phyloP scores from a whole-genome alignment of 2,329 filamentous ascomycete species.

The Penicillium occitanis region DNA sequence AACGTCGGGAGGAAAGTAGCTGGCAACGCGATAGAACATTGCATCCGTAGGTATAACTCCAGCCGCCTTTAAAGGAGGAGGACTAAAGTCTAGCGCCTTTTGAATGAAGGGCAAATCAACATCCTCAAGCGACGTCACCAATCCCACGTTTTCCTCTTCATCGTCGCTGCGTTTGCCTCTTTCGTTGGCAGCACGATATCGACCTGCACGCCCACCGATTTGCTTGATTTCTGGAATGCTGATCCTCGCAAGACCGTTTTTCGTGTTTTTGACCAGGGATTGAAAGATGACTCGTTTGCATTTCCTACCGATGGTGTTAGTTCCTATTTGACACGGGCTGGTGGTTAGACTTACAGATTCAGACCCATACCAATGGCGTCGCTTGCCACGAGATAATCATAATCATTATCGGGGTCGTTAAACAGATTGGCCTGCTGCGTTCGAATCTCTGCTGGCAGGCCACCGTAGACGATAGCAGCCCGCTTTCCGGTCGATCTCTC shows the following conservation, averaged over 20 bases:
- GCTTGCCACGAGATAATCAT: conserved; percentile 89
- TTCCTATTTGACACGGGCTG: not conserved
- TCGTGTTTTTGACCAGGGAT: conserved; percentile 70
- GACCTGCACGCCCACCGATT: conserved; percentile 87
- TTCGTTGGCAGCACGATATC: conserved; percentile 72
- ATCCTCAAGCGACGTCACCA: conserved; percentile 75
- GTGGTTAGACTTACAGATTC: conserved; percentile 64
- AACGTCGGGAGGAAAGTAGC: conserved; percentile 76
- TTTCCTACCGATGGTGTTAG: conserved; percentile 46
- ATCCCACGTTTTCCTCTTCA: conserved; percentile 54
- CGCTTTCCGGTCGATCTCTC: conserved; percentile 73
- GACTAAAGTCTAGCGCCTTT: conserved; percentile 62
- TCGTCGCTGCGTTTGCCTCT: conserved; percentile 33
- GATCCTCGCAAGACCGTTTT: conserved; percentile 57
- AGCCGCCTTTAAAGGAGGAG: conserved; percentile 66
- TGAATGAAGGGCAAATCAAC: conserved; percentile 66
- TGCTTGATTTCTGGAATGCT: conserved; percentile 82
- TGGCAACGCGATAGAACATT: conserved; percentile 72
- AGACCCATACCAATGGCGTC: conserved; percentile 97
- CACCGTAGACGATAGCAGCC: conserved; percentile 91
- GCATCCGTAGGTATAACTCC: conserved; percentile 71
- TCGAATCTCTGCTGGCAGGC: conserved; percentile 85
- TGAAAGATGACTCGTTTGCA: conserved; percentile 92
- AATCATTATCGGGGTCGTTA: conserved; percentile 93
- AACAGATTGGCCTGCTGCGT: conserved; percentile 89